phyloP scores from a whole-genome alignment of 2,329 filamentous ascomycete genomes.

The Orbilia oligospora region DNA sequence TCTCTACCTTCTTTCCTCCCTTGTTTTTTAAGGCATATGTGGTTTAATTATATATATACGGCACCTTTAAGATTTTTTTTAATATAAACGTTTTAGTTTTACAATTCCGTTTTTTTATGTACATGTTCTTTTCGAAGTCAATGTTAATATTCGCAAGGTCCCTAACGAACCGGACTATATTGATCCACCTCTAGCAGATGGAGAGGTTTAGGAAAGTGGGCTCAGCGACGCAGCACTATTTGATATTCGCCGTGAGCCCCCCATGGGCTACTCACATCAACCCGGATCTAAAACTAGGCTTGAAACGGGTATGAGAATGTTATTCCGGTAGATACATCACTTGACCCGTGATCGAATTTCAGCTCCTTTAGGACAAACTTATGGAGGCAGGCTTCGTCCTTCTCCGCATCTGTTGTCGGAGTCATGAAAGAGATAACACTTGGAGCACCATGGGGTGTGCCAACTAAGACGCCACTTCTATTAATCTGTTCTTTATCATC shows the following conservation, averaged over 20 bases:
- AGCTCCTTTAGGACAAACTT: slow-evolving; percentile 47
- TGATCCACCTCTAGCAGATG: neutral
- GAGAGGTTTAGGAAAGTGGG: neutral
- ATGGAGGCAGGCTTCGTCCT: neutral
- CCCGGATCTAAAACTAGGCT: neutral
- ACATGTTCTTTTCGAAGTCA: too few species aligned
- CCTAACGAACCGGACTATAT: too few species aligned
- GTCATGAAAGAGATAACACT: slow-evolving; percentile 15
- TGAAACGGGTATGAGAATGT: slow-evolving; percentile 42
- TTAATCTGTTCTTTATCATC: neutral
- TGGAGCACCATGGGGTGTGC: slow-evolving; percentile 12
- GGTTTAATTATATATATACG: neutral
- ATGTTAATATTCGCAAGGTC: too few species aligned
- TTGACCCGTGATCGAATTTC: slow-evolving; percentile 21
- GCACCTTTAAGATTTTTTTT: neutral
- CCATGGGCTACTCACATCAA: neutral
- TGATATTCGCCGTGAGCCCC: neutral
- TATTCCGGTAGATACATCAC: neutral
- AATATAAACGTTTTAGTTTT: neutral
- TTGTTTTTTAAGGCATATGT: neutral
- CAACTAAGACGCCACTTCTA: slow-evolving; percentile 1
- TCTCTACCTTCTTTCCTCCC: slow-evolving; percentile 8
- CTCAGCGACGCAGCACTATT: neutral
- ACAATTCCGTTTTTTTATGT: too few species aligned
- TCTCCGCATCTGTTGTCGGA: slow-evolving; percentile 12